These are phyloP conservation scores for Nakaseomyces sp. DNA, from an alignment of 1,139 yeast genomes.

Conservation along the genomic window DNA sequence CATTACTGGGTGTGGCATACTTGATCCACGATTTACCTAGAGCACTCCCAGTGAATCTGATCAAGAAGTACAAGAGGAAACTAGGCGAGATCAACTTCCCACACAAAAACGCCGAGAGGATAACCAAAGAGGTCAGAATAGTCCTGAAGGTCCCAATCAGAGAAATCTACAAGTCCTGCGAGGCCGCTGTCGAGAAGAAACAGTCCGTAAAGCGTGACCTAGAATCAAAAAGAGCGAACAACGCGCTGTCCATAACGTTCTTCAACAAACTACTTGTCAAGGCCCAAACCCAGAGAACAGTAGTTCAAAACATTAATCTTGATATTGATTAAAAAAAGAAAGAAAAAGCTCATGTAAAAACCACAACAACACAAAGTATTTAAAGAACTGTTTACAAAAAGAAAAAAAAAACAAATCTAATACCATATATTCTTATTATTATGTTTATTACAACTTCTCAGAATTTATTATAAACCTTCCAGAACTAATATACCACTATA, in stretches of 20 bases:
- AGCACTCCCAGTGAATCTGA: constrained; percentile 79
- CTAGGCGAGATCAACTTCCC: constrained; percentile 64
- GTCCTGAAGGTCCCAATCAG: constrained; percentile 77
- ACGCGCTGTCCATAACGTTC: constrained; percentile 50
- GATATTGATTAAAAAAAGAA: constrained; percentile 35
- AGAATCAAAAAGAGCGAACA: constrained; percentile 42
- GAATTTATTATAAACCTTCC: too few species aligned
- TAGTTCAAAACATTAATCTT: constrained; percentile 45
- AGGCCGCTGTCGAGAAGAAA: constrained; percentile 30
- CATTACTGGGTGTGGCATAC: constrained; percentile 56
- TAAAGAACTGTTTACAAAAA: neutral
- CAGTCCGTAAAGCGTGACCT: constrained; percentile 20
- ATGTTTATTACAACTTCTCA: too few species aligned
- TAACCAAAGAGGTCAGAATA: constrained; percentile 72
- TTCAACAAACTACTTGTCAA: constrained; percentile 47
- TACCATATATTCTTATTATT: too few species aligned
- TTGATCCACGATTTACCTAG: constrained; percentile 74
- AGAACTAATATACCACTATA: too few species aligned
- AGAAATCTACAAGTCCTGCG: constrained; percentile 73
- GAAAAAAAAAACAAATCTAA: neutral
- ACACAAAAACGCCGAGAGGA: constrained; percentile 66
- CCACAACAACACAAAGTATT: neutral
- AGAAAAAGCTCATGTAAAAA: constrained; percentile 1
- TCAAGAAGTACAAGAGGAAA: constrained; percentile 57
- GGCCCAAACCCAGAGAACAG: constrained; percentile 39